phyloP scores from a whole-genome alignment of 1,284 basidiomycete genomes.

The Trametes pubescens region DNA sequence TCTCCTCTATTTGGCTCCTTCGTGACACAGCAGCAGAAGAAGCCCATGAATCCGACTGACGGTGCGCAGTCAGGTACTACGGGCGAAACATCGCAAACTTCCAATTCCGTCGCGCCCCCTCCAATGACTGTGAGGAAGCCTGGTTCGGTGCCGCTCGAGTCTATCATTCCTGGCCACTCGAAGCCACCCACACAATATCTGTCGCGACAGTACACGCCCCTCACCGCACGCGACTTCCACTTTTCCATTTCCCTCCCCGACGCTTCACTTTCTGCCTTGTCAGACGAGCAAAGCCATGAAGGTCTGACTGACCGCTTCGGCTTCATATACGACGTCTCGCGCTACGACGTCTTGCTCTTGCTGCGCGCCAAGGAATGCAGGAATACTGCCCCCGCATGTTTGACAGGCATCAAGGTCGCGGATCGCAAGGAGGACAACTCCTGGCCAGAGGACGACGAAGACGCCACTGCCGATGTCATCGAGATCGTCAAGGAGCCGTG shows the following conservation, averaged over 20 bases:
- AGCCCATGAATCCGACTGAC: conserved; percentile 43
- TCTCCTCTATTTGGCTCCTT: conserved; percentile 69
- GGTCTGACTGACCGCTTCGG: conserved; percentile 93
- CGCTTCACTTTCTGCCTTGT: conserved; percentile 61
- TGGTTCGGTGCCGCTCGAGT: conserved; percentile 85
- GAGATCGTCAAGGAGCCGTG: conserved; percentile 70
- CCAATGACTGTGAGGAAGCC: conserved; percentile 35
- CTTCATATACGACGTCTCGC: conserved; percentile 90
- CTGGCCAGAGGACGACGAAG: conserved; percentile 70
- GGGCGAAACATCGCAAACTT: conserved; percentile 22
- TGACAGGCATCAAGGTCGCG: conserved; percentile 88
- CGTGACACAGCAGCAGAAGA: conserved; percentile 59
- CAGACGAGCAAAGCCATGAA: conserved; percentile 63
- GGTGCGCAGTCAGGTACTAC: conserved; percentile 36
- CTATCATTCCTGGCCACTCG: conserved; percentile 85
- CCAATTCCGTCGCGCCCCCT: conserved; percentile 13
- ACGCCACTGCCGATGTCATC: conserved; percentile 45
- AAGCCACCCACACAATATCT: conserved; percentile 90
- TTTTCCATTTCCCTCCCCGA: conserved; percentile 69
- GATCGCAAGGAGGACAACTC: conserved; percentile 80
- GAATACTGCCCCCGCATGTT: conserved; percentile 81
- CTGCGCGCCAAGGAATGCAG: conserved; percentile 76
- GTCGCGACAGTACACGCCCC: conserved; percentile 72
- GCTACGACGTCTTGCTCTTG: conserved; percentile 83
- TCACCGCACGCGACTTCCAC: conserved; percentile 73